Percentiles rank a stretch among this genome's conserved stretches.
Conservation (phyloP, 495 filamentous ascomycete genomes). For the Aspergillus nidulans region DNA sequence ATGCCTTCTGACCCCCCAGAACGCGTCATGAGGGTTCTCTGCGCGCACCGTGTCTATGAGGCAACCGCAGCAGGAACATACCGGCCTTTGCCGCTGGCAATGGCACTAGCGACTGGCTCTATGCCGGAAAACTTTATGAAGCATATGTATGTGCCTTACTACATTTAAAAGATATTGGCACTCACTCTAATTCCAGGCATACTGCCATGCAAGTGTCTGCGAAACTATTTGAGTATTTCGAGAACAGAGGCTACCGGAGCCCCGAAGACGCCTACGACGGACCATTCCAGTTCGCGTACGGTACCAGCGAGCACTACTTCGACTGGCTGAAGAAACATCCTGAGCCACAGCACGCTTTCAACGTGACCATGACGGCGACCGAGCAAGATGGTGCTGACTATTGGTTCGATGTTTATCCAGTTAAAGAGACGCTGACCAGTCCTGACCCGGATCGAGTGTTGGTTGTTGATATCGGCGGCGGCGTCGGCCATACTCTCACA, state of each 20-base stretch:
- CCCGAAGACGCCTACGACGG: conserved; percentile 20
- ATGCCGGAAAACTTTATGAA: not conserved
- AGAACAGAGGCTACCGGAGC: conserved; percentile 20
- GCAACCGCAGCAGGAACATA: not conserved
- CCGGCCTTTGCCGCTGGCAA: not conserved
- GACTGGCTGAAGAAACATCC: conserved; percentile 22
- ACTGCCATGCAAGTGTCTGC: conserved; percentile 12
- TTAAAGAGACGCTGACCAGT: conserved; percentile 12
- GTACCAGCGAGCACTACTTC: conserved; percentile 26
- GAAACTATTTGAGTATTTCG: conserved; percentile 19
- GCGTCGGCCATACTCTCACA: conserved; percentile 42
- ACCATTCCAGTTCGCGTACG: conserved; percentile 27
- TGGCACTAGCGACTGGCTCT: not conserved
- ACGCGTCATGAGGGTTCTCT: not conserved
- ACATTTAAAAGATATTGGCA: conserved; percentile 5
- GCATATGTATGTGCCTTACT: not conserved
- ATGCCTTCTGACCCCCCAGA: not conserved
- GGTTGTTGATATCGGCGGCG: conserved; percentile 51
- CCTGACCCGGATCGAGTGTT: not conserved
- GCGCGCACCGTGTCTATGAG: not conserved
- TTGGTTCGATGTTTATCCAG: conserved; percentile 25
- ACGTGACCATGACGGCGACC: conserved; percentile 19
- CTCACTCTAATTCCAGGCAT: conserved; percentile 3
- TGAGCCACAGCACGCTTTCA: conserved; percentile 16
- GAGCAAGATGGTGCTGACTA: not conserved